A percentile compares a stretch with the other conserved stretches of the same genome.
Evolutionary conservation across 2,329 filamentous ascomycete genomes (phyloP).

Genomic region (Microdochium trichocladiopsis): DNA sequence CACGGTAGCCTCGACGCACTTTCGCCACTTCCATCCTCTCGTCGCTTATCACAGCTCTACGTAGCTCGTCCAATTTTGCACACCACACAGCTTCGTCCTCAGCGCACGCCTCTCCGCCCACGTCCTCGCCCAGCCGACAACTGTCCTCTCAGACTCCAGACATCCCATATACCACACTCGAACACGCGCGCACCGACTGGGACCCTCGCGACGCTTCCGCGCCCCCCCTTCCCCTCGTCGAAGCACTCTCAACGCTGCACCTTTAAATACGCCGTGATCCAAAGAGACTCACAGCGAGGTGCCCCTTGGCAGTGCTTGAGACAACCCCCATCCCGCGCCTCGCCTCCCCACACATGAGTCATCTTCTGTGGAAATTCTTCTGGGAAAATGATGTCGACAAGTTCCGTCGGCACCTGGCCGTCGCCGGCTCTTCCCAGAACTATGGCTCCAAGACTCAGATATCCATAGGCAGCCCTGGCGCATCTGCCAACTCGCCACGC

Average conservation of each 20-base stretch:
- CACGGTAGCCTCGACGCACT: too few species aligned
- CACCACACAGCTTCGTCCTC: not conserved
- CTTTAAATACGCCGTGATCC: constrained; percentile 94
- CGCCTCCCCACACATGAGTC: constrained; percentile 69
- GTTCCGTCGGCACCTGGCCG: constrained; percentile 83
- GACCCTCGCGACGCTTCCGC: not conserved
- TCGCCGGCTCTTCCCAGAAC: constrained; percentile 50
- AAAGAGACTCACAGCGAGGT: constrained; percentile 82
- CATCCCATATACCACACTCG: constrained; percentile 1
- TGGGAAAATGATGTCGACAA: constrained; percentile 96
- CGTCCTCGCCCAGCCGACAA: too few species aligned
- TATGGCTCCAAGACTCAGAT: constrained; percentile 2
- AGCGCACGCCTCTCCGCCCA: not conserved
- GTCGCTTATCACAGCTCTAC: not conserved
- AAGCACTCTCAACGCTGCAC: constrained; percentile 38
- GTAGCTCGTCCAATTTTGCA: not conserved
- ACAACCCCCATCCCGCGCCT: constrained; percentile 21
- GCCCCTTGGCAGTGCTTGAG: constrained; percentile 49
- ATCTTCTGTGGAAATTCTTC: constrained; percentile 92
- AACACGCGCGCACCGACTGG: constrained; percentile 2
- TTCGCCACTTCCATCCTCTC: not conserved
- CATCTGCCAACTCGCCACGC: constrained; percentile 42
- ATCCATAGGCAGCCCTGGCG: constrained; percentile 24
- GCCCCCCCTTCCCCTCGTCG: constrained; percentile 1
- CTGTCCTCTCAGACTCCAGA: not conserved